A percentile compares a stretch with the other conserved stretches of the same genome.
phyloP scores from a whole-genome alignment of 176 grass and related monocot genomes.

The Pontederia paniculata region DNA sequence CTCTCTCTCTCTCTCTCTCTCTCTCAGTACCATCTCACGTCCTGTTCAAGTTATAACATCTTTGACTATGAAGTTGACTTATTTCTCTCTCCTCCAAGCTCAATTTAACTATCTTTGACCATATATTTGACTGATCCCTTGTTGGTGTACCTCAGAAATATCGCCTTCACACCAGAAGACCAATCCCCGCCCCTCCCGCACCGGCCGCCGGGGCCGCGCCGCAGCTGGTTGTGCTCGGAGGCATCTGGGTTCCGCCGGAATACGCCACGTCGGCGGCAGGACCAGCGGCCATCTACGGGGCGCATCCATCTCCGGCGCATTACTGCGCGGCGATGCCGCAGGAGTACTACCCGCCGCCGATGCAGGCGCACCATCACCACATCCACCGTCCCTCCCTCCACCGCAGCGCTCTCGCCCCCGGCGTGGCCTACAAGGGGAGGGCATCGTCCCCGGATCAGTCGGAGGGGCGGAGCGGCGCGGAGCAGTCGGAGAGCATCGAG shows the following conservation, averaged over 20 bases:
- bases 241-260: slow-evolving; percentile 88
- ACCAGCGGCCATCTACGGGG: slow-evolving; percentile 44
- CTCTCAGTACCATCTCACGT: too few relatives aligned
- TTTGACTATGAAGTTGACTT: too few relatives aligned
- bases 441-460: slow-evolving; percentile 39
- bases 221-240: slow-evolving; percentile 70
- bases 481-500: slow-evolving; percentile 79
- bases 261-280: slow-evolving; percentile 46
- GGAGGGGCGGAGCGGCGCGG: slow-evolving; percentile 39
- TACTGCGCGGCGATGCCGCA: slow-evolving; percentile 42
- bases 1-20: neutral
- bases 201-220: slow-evolving; percentile 23
- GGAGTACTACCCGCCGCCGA: slow-evolving; percentile 47
- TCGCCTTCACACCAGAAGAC: slow-evolving; percentile 67
- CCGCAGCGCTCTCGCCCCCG: slow-evolving; percentile 3
- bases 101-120: neutral
- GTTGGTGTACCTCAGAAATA: slow-evolving; percentile 53
- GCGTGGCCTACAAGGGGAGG: slow-evolving; percentile 23
- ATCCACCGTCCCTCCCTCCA: slow-evolving; percentile 10
- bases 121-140: slow-evolving; percentile 3
- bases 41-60: too few relatives aligned
- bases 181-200: slow-evolving; percentile 31
- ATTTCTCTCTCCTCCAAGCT: too few relatives aligned
- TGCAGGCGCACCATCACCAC: slow-evolving; percentile 25
- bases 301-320: slow-evolving; percentile 51